These are phyloP conservation scores for Mycena epipterygia DNA, from an alignment of 768 basidiomycete species.

Conservation along the genomic window DNA sequence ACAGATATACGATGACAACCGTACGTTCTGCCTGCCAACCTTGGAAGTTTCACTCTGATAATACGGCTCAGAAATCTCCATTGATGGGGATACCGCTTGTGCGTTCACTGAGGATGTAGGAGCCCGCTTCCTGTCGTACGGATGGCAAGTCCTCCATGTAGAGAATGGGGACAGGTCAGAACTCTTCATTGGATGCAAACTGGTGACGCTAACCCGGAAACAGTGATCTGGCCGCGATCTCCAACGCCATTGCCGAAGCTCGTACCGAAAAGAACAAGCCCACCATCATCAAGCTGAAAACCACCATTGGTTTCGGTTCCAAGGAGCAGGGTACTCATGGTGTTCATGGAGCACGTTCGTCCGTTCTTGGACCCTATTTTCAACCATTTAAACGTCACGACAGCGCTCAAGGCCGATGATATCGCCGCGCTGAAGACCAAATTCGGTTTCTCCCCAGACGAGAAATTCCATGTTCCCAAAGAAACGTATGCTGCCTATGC, in stretches of 20 bases:
- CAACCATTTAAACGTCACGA: conserved; percentile 20
- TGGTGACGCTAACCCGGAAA: conserved; percentile 2
- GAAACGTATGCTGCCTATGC: conserved; percentile 79
- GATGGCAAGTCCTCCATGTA: conserved; percentile 93
- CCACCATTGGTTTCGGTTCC: conserved; percentile 95
- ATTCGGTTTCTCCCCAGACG: conserved; percentile 84
- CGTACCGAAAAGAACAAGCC: conserved; percentile 85
- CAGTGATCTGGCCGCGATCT: conserved; percentile 84
- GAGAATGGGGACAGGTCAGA: conserved; percentile 82
- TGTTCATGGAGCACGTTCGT: conserved; percentile 93
- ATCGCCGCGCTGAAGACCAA: conserved; percentile 86
- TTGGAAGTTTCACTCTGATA: conserved; percentile 25
- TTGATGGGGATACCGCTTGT: conserved; percentile 92
- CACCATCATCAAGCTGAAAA: conserved; percentile 83
- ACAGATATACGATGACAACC: conserved; percentile 96
- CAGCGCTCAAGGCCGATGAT: conserved; percentile 95
- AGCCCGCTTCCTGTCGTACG: conserved; percentile 90
- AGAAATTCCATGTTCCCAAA: conserved; percentile 83
- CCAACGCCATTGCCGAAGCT: conserved; percentile 83
- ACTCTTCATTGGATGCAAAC: neutral
- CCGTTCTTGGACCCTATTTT: neutral
- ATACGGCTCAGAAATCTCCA: conserved; percentile 82
- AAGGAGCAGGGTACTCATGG: conserved; percentile 94
- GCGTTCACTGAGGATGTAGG: conserved; percentile 96
- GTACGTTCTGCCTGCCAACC: conserved; percentile 59